phyloP scores from a whole-genome alignment of 305 asterid species.

The Rubia tinctorum region DNA sequence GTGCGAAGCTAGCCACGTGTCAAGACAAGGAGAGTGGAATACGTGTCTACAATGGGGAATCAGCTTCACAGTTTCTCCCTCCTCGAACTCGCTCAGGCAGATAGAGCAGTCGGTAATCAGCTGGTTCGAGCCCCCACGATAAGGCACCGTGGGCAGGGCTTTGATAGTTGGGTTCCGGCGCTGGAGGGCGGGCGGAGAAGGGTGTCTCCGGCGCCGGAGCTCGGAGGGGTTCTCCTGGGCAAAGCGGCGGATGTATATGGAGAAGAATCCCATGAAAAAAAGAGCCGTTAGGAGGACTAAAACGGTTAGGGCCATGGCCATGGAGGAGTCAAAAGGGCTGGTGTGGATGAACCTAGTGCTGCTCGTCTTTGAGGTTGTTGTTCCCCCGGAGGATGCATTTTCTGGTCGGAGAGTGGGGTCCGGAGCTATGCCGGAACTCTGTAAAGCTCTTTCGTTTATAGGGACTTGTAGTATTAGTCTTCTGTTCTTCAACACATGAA shows the following conservation, averaged over 20 bases:
- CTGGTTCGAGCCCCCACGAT: constrained; percentile 41
- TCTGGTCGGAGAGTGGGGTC: not conserved
- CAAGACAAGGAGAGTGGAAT: constrained; percentile 64
- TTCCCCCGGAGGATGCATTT: not conserved
- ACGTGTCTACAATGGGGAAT: constrained; percentile 70
- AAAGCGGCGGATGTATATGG: not conserved
- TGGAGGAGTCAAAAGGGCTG: not conserved
- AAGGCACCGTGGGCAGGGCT: constrained; percentile 51
- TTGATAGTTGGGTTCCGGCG: constrained; percentile 21
- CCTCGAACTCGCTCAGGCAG: constrained; percentile 55
- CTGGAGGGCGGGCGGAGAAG: not conserved
- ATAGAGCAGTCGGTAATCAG: constrained; percentile 52
- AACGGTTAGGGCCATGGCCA: not conserved
- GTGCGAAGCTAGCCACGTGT: constrained; percentile 72
- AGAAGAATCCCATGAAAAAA: not conserved
- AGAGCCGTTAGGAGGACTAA: not conserved
- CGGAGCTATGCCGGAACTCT: not conserved
- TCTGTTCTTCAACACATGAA: not conserved
- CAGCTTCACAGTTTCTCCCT: constrained; percentile 42
- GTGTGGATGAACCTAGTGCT: not conserved
- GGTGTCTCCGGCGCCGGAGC: constrained; percentile 20
- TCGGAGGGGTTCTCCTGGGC: constrained; percentile 10
- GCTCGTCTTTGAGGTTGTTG: not conserved
- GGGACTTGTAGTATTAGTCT: not conserved
- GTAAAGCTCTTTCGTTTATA: not conserved